These are phyloP conservation scores for Aspergillus pseudoglaucus DNA, from an alignment of 2,329 filamentous ascomycete genomes.

Conservation along the genomic window DNA sequence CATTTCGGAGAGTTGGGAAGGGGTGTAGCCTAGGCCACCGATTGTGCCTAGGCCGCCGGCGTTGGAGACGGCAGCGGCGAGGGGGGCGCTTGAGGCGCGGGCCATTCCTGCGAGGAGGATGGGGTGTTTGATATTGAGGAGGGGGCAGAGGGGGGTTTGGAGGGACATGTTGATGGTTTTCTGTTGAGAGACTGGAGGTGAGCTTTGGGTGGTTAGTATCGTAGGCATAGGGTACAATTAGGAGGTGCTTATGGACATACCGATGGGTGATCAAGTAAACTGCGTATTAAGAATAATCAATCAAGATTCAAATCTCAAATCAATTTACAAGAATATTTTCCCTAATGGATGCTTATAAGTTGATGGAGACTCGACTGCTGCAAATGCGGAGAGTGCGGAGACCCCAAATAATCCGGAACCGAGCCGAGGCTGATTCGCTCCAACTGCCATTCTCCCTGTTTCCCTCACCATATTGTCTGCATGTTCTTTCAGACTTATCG, in stretches of 20 bases:
- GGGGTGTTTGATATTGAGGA: conserved; percentile 80
- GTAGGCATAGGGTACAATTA: not conserved
- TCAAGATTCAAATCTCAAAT: too few relatives aligned
- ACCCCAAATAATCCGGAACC: conserved; percentile 1
- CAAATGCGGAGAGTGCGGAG: conserved; percentile 9
- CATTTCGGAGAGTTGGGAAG: conserved; percentile 69
- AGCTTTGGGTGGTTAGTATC: not conserved
- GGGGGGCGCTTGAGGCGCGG: conserved; percentile 66
- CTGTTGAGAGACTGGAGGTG: not conserved
- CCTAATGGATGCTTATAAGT: too few relatives aligned
- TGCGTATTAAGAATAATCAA: too few relatives aligned
- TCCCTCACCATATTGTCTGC: not conserved
- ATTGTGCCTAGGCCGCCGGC: conserved; percentile 70
- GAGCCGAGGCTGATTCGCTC: not conserved
- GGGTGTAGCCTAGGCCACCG: conserved; percentile 61
- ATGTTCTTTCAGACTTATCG: not conserved
- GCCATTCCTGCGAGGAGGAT: conserved; percentile 94
- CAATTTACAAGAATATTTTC: too few relatives aligned
- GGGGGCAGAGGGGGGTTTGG: conserved; percentile 67
- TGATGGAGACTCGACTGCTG: too few relatives aligned
- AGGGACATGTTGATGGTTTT: conserved; percentile 44
- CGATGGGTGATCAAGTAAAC: too few relatives aligned
- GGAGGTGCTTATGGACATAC: not conserved
- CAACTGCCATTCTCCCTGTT: not conserved
- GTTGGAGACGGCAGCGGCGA: conserved; percentile 83